A percentile compares a stretch with the other conserved stretches of the same genome.
Evolutionary conservation across 2,329 filamentous ascomycete genomes (phyloP).

Genomic region (Aspergillus puulaauensis): DNA sequence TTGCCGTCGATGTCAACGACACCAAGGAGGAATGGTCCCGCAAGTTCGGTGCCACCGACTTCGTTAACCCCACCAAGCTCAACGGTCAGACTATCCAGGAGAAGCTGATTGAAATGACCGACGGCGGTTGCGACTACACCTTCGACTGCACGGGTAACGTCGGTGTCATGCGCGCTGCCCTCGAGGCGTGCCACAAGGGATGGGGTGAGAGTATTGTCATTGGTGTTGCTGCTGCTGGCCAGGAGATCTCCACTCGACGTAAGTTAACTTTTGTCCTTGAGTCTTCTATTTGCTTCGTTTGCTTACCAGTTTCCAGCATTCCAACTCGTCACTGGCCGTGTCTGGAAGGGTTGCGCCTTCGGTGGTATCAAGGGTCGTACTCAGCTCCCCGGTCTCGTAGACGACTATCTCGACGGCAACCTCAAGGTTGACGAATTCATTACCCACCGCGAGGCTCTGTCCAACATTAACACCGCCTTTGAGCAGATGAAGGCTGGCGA

Average conservation of each 20-base stretch:
- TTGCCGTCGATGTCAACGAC: constrained; percentile 77
- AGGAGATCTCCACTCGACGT: constrained; percentile 94
- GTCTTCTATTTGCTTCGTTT: constrained; percentile 23
- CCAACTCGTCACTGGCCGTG: constrained; percentile 95
- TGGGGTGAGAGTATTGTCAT: constrained; percentile 99
- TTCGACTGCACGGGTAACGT: constrained; percentile 99
- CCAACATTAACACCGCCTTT: constrained; percentile 85
- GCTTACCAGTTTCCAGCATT: constrained; percentile 63
- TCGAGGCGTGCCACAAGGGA: constrained; percentile 98
- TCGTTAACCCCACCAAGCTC: constrained; percentile 87
- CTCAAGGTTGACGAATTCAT: constrained; percentile 99
- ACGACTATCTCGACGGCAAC: constrained; percentile 83
- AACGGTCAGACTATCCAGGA: constrained; percentile 78
- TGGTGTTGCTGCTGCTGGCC: constrained; percentile 91
- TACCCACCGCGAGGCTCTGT: constrained; percentile 83
- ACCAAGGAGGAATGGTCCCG: constrained; percentile 85
- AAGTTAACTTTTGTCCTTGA: constrained; percentile 40
- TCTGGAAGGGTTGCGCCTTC: constrained; percentile 98
- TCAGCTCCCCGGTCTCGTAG: constrained; percentile 82
- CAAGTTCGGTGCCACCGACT: constrained; percentile 96
- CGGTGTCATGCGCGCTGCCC: constrained; percentile 87
- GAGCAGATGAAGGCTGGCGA: constrained; percentile 93
- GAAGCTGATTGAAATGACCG: constrained; percentile 94
- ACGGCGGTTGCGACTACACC: constrained; percentile 97
- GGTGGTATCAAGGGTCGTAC: constrained; percentile 97